A percentile compares a stretch with the other conserved stretches of the same genome.
Evolutionary conservation across 768 basidiomycete species (phyloP).

Genomic region (Russula compacta): DNA sequence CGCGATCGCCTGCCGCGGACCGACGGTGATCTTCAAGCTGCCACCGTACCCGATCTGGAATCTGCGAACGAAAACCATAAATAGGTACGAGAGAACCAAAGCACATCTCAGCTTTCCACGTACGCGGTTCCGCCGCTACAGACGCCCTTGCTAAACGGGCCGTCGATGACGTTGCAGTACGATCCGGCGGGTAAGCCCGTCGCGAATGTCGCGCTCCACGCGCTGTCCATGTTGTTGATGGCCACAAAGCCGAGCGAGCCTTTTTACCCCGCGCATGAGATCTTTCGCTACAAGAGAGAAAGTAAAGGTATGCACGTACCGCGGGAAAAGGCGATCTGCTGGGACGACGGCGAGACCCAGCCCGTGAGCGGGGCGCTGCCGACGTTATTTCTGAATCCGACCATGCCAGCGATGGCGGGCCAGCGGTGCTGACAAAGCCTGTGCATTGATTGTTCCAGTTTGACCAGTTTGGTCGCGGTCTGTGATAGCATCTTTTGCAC

Average conservation of each 20-base stretch:
- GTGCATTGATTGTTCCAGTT: neutral
- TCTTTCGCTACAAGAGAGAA: neutral
- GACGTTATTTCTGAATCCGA: constrained; percentile 51
- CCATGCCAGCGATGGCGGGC: constrained; percentile 48
- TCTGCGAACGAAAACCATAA: constrained; percentile 9
- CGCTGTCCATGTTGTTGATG: constrained; percentile 53
- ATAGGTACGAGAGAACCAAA: too few relatives aligned
- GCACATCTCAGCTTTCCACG: neutral
- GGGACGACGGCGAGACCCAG: constrained; percentile 48
- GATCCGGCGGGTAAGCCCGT: constrained; percentile 48
- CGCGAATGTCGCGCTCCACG: constrained; percentile 47
- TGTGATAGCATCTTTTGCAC: too few relatives aligned
- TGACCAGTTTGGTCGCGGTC: too few relatives aligned
- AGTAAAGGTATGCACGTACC: constrained; percentile 28
- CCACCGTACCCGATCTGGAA: constrained; percentile 11
- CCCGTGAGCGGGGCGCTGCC: constrained; percentile 41
- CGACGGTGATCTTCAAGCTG: constrained; percentile 21
- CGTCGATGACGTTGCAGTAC: constrained; percentile 60
- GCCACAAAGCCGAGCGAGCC: constrained; percentile 51
- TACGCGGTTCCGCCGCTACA: constrained; percentile 51
- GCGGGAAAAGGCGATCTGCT: constrained; percentile 60
- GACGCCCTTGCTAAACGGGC: constrained; percentile 29
- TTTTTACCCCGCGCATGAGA: constrained; percentile 25
- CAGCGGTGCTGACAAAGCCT: constrained; percentile 58
- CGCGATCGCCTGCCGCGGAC: constrained; percentile 23